These are phyloP conservation scores for Pulveroboletus sp. DNA, from an alignment of 768 basidiomycete species.

Conservation along the genomic window DNA sequence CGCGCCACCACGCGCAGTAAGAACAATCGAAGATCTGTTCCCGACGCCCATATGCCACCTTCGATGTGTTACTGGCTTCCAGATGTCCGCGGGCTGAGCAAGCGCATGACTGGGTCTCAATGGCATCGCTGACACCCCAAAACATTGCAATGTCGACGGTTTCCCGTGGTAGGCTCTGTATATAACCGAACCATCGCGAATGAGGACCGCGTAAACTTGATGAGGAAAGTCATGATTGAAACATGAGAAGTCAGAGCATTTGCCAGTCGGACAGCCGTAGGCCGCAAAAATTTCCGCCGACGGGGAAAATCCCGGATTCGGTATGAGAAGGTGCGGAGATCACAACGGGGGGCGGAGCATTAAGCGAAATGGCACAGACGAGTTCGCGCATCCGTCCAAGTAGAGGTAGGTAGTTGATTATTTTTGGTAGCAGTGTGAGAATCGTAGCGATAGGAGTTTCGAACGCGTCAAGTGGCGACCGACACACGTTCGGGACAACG, in stretches of 20 bases:
- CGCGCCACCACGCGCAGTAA: conserved; percentile 20
- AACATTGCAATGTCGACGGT: conserved; percentile 57
- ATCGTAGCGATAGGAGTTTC: conserved; percentile 6
- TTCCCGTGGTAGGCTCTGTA: conserved; percentile 56
- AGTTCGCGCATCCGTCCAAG: conserved; percentile 21
- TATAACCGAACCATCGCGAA: conserved; percentile 64
- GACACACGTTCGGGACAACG: conserved; percentile 12
- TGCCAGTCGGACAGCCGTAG: background rate
- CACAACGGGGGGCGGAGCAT: conserved; percentile 10
- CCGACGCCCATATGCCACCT: background rate
- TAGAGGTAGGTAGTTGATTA: conserved; percentile 8
- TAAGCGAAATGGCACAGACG: conserved; percentile 17
- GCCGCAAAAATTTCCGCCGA: conserved; percentile 9
- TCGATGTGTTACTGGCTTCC: conserved; percentile 6
- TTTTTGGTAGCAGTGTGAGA: conserved; percentile 19
- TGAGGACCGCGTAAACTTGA: conserved; percentile 43
- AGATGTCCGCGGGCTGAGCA: conserved; percentile 15
- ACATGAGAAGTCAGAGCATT: background rate
- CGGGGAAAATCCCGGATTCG: conserved; percentile 27
- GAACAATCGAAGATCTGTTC: conserved; percentile 8
- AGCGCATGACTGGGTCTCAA: conserved; percentile 14
- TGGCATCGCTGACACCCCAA: conserved; percentile 42
- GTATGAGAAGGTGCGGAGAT: conserved; percentile 10
- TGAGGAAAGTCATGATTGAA: conserved; percentile 6
- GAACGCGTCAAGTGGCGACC: conserved; percentile 9